These are phyloP conservation scores for Verticillium tricorpus DNA, from an alignment of 2,329 filamentous ascomycete genomes.

Conservation along the genomic window DNA sequence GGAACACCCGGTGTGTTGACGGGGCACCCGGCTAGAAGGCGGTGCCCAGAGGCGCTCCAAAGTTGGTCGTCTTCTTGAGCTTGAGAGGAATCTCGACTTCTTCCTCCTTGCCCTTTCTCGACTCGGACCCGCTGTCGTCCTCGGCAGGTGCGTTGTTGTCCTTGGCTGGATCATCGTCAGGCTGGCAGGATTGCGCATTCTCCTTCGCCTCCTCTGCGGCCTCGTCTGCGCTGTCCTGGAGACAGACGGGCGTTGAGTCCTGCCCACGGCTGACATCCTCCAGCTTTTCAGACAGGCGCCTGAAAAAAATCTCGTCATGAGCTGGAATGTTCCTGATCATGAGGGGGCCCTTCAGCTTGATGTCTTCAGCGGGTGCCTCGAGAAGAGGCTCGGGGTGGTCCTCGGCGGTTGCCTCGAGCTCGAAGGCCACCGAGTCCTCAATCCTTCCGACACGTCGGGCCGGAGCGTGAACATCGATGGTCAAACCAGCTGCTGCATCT, in stretches of 20 bases:
- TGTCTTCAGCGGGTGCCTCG: constrained; percentile 38
- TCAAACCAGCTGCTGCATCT: constrained; percentile 4
- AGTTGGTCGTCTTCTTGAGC: constrained; percentile 39
- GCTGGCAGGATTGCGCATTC: constrained; percentile 4
- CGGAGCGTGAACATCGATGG: constrained; percentile 5
- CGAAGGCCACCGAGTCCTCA: constrained; percentile 3
- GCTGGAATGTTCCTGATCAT: constrained; percentile 52
- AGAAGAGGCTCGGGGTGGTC: constrained; percentile 22
- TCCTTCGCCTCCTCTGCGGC: constrained; percentile 10
- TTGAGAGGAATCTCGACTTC: constrained; percentile 41
- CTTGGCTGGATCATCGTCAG: constrained; percentile 13
- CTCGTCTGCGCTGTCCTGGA: constrained; percentile 28
- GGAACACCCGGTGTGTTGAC: background rate
- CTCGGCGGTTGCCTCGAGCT: constrained; percentile 3
- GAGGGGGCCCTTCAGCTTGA: constrained; percentile 44
- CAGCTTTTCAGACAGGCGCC: constrained; percentile 45
- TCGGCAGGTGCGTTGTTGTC: constrained; percentile 10
- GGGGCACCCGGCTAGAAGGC: constrained; percentile 6
- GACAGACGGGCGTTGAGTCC: constrained; percentile 41
- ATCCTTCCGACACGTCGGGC: background rate
- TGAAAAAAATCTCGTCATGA: constrained; percentile 51
- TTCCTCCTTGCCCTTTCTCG: constrained; percentile 17
- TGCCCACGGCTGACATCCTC: constrained; percentile 42
- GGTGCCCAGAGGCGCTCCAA: constrained; percentile 12
- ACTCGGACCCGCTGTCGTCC: constrained; percentile 7